Conservation (phyloP, 179 eudicot genomes). For the Carnegiea gigantea region DNA sequence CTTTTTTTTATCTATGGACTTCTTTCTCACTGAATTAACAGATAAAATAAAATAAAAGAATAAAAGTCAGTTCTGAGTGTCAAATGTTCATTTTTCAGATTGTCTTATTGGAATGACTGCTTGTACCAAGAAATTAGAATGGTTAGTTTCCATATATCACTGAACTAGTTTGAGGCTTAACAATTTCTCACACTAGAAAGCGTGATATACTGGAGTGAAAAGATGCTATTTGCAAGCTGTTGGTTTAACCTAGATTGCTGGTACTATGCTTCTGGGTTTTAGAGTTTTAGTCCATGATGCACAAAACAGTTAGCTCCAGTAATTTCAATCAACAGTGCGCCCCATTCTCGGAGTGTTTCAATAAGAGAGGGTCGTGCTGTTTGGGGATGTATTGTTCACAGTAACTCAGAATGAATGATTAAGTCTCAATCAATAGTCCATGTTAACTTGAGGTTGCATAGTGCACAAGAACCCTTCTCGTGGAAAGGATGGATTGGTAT, state of each 20-base stretch:
- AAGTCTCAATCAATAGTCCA: neutral
- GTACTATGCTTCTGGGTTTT: too few relatives aligned
- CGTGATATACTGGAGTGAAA: neutral
- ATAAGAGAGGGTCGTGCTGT: neutral
- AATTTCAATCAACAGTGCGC: neutral
- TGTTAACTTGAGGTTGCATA: neutral
- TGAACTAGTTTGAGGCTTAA: neutral
- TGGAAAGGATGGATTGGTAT: constrained; percentile 8
- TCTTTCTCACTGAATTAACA: neutral
- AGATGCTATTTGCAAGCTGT: neutral
- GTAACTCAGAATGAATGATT: neutral
- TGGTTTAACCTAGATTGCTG: neutral
- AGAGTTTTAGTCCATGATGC: neutral
- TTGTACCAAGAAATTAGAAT: neutral
- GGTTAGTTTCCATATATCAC: neutral
- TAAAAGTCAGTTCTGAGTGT: neutral
- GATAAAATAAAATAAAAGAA: neutral
- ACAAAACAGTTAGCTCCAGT: neutral
- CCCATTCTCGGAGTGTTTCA: neutral
- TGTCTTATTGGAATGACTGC: neutral
- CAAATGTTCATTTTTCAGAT: neutral
- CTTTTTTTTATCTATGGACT: neutral
- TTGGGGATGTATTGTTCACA: neutral
- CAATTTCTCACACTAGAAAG: neutral
- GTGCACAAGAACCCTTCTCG: neutral